Base-by-base conservation (phyloP, 768 basidiomycete genomes). In the Coprinellus aureogranulatus region DNA sequence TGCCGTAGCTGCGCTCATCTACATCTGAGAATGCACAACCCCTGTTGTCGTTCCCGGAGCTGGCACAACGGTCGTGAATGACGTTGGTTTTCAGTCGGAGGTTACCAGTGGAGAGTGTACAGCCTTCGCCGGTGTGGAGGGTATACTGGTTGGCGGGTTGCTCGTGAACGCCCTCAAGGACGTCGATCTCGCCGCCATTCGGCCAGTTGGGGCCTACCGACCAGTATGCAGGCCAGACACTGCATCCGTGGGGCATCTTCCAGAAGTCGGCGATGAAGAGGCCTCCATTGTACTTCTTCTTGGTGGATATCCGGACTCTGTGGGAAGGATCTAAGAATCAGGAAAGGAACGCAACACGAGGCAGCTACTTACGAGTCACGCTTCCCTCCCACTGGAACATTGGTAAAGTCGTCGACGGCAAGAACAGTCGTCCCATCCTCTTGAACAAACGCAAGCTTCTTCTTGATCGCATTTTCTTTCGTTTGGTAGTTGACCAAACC, bases 231-330 rank as follows among this genome's bases (percentile, higher is more conserved):
- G 88, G 70, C 87, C 88, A 72, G 71, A 86, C 79, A 53, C 81
- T 77, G 65, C 87, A 89, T 0, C 90, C 90, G 53, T 82, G 77
- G 9, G 89, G 89, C 86, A 89, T 88, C 1, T 81, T 72, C 51
- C 66, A 78, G 55, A 90, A 81, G 63, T 91, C 90, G 18, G 89
- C 79, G 61, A 92, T 84, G 73, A 92, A 89, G 11, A 92, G 74
- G 3, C 90, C 90, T n/a, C 75, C 69, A 48, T 71, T 81, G 65
- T 84, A 91, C 23, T 68, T 73, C 66, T 87, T 85, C 65, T 82
- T 81, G 28, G 85, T 78, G 54, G 75, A 79, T 60, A 92, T 88
- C 50, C 90, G 86, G 37, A 92, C 80, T 26, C 88, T 89, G 62
- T 74, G 39, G 16, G 60, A 25, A 42, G 37, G 55, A n/a, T 30